Conservation (phyloP, 805 yeast genomes). For the Sungouiella blattae region DNA sequence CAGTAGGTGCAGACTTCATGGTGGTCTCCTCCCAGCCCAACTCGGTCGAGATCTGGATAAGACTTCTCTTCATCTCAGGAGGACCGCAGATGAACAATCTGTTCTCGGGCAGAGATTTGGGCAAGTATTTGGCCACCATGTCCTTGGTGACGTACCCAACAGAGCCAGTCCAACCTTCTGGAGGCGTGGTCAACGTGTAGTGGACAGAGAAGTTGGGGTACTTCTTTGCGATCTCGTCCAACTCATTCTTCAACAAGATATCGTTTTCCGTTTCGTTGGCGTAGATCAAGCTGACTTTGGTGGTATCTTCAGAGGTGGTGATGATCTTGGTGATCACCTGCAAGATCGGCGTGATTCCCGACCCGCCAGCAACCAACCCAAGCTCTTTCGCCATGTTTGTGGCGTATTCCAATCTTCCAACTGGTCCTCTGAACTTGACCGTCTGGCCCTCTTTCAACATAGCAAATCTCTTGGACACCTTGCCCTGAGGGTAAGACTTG, state of each 20-base stretch:
- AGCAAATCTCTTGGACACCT: constrained; percentile 66
- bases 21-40: constrained; percentile 59
- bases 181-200: constrained; percentile 55
- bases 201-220: constrained; percentile 62
- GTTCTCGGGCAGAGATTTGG: constrained; percentile 45
- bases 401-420: constrained; percentile 62
- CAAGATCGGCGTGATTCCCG: constrained; percentile 87
- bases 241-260: constrained; percentile 65
- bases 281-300: constrained; percentile 59
- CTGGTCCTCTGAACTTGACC: constrained; percentile 75
- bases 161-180: constrained; percentile 52
- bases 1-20: constrained; percentile 45
- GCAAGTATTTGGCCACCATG: constrained; percentile 51
- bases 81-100: constrained; percentile 76
- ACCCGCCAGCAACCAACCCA: constrained; percentile 77
- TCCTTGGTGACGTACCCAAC: constrained; percentile 61
- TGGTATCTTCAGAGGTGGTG: constrained; percentile 63
- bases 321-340: constrained; percentile 72
- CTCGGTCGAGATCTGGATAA: constrained; percentile 49
- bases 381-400: constrained; percentile 60
- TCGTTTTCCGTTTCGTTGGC: constrained; percentile 79
- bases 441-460: constrained; percentile 58
- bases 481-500: constrained; percentile 71
- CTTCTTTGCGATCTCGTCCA: constrained; percentile 62
- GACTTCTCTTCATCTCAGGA: constrained; percentile 56